Base-by-base conservation (phyloP, 192 early-diverging fungal genomes). In the Entomortierella parvispora region DNA sequence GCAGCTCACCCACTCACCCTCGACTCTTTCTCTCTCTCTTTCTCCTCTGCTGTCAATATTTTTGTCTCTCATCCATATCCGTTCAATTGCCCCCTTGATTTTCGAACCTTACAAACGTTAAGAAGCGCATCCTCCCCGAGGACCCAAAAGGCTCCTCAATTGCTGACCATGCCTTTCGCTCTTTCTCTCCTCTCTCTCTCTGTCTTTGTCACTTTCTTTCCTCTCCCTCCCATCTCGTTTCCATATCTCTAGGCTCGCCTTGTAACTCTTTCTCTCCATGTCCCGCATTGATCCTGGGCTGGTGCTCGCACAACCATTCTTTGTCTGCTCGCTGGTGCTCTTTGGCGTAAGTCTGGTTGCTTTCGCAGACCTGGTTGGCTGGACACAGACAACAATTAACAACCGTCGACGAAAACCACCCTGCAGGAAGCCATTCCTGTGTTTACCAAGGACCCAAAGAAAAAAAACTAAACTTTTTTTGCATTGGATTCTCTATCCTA, bases 281-380 rank as follows among this genome's bases (percentile, higher is more conserved):
- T 26, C 26, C 55, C 56, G 60, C 44, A 23, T 60, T 20, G 70
- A 72, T 46, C 25, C 60, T 28, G 34, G 56, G 28, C 70, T 72
- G 48, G 48, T 72, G 45, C 31, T 61, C 20, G 71, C 63, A 12
- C 71, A 75, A 32, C 71, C 71, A 46, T 75, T 75, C 51, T 75
- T 66, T 49, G 31, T 66, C 31, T 75, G 71, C 51, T 75, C 71
- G 28, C 43, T 75, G 57, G 23, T 75, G 43, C 64, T 75, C 57
- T 75, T 61, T 55, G 63, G 18, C 42, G 71, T 75, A 75, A 75
- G 51, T 59, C 9, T 18, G 9, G 5, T 26, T 7, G 22, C 5
- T 54, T 31, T 54, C 52, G 26, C 4, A 12, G 15, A 37, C 12
- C 55, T 57, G 5, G 0, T 31, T 53, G 0, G 5, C 17, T 5